phyloP scores from a whole-genome alignment of 305 asterid genomes.

The Euphrasia arctica region DNA sequence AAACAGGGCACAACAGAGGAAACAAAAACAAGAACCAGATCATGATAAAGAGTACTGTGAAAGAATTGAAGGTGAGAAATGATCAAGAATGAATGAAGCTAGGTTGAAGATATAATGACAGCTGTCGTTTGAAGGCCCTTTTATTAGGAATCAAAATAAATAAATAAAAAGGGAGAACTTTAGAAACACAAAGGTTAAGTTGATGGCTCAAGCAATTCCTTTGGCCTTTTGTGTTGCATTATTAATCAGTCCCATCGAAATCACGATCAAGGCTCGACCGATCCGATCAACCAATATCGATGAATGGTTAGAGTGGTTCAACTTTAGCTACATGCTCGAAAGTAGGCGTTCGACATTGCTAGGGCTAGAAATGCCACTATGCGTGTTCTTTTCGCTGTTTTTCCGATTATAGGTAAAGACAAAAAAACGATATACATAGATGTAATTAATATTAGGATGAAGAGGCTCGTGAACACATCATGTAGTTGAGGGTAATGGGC shows the following conservation, averaged over 20 bases:
- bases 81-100: constrained; percentile 3
- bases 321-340: neutral
- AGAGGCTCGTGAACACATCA: constrained; percentile 26
- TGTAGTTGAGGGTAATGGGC: constrained; percentile 23
- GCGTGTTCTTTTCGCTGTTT: neutral
- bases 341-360: neutral
- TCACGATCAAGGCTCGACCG: constrained; percentile 8
- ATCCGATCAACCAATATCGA: no score
- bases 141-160: neutral
- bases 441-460: neutral
- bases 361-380: neutral
- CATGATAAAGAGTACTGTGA: neutral
- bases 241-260: constrained; percentile 13
- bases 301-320: neutral
- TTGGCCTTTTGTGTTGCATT: constrained; percentile 21
- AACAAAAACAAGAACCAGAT: no score
- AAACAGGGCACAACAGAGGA: constrained; percentile 1
- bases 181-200: neutral
- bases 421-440: neutral
- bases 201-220: constrained; percentile 23
- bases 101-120: neutral
- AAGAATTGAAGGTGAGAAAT: neutral
- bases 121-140: constrained; percentile 10
- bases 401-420: neutral
- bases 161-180: neutral